Evolutionary conservation across 148 eudicot species (phyloP), one percentile per base, ranked within the genome.

Genomic region (Bassia scoparia): DNA sequence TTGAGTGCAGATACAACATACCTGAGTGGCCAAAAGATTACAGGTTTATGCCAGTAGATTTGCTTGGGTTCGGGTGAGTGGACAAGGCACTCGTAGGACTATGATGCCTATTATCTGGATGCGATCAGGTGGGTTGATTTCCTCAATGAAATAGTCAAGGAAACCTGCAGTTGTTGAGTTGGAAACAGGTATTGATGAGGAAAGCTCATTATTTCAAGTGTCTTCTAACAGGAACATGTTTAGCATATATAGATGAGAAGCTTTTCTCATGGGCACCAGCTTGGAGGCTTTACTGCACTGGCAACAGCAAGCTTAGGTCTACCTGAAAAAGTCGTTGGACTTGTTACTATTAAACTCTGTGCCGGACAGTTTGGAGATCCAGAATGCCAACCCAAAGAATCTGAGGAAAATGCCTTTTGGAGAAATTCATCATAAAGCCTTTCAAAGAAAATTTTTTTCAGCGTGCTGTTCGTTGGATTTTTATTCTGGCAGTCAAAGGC

Each of bases 1-100:
- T 49, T 38, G 55, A 46, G 10, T 74, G 41, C 79, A 95, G 99
- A 89, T 96, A 96, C 82, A 92, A 92, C 80, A 89, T 96, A 87
- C 97, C 97, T 43, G 99, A 88, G 81, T 83, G 92, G 86, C 92
- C 99, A 56, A 92, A 96, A 83, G 85, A 63, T 16, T 96, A 96
- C 82, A 90, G 89, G 86, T 96, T 92, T 67, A 92, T 88, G 76
- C 97, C 99, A 23, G 23, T 96, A 44, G 99, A 96, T 81, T 88
- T 96, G 83, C 77, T 96, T 52, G 99, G 99, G 46, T 96, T 96
- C 78, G 99, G 99, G 58, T 92, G 96, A 97, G 92, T 97, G 75
- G 99, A 96, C 78, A 96, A 96, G 84, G 97, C 99, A 61, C 73
- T 96, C 64, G 74, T 96, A 69, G n/a, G 99, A 96, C 44, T 96